Evolutionary conservation across 2,329 filamentous ascomycete species (phyloP), one percentile per base, ranked within the genome.

Genomic region (Zymoseptoria brevis): DNA sequence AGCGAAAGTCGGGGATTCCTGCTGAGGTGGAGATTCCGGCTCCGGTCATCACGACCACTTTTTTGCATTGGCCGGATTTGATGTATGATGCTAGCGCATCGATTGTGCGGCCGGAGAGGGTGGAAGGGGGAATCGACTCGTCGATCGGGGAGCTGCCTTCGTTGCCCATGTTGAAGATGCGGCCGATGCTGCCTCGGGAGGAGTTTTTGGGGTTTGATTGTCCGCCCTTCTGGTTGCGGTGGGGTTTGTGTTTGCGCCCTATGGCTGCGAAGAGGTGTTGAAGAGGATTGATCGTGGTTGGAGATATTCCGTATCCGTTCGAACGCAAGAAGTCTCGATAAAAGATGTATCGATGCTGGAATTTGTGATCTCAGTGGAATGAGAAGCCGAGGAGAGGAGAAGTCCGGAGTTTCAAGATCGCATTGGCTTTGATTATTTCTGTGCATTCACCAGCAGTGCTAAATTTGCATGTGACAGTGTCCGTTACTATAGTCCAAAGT

Each of bases 1-100:
- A 96, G 64, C 94, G 83, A 74, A 97, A 99, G 75, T 99, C 94
- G 62, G 94, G 94, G 63, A 99, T 93, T 75, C 78, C 76, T 1
- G 76, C 77, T n/a, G 77, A 79, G 0, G 89, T 93, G 29, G 87
- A 90, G 66, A 96, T 95, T 53, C 93, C 93, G 11, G 93, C 92
- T 60, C 93, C 93, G 2, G 89, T 91, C 84, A 97, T 85, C 62
- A 96, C 88, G 22, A 96, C 90, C 59, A 99, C 88, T 54, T 81
- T 82, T 68, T 82, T 82, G 35, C 81, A 85, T 54, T 81, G 74
- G 52, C 86, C 88, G 68, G 85, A 80, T 65, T 83, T 85, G 74
- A 99, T 92, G 68, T 89, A 87, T 26, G 88, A 82, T n/a, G 90
- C 92, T 48, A 97, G 79, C 3, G 84, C 88, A 19, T 87, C 79